phyloP scores from a whole-genome alignment of 2,329 filamentous ascomycete genomes.

The Aspergillus felis region DNA sequence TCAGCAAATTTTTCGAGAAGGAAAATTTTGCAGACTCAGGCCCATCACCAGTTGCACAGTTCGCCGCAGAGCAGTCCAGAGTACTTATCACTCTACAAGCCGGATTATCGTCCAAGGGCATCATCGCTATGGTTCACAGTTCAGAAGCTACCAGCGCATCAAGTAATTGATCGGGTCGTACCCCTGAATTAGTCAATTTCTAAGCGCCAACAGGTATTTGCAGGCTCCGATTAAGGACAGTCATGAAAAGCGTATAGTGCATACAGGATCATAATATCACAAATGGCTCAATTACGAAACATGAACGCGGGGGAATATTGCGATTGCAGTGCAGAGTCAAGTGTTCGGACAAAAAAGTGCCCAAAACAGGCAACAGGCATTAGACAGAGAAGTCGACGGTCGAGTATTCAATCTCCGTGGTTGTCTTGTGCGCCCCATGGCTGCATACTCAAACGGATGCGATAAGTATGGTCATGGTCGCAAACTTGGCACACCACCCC shows the following conservation, averaged over 20 bases:
- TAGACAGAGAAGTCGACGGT: neutral
- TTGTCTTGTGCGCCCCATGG: neutral
- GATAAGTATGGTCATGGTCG: neutral
- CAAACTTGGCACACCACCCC: neutral
- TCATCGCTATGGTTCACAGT: no score
- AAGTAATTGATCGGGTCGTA: neutral
- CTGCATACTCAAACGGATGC: neutral
- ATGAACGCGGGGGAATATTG: constrained; percentile 7
- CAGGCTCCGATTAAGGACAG: constrained; percentile 8
- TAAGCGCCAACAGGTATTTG: constrained; percentile 1
- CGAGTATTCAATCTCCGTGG: neutral
- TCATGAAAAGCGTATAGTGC: constrained; percentile 4
- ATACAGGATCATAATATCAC: constrained; percentile 6
- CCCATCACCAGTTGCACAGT: no score
- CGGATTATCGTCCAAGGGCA: neutral
- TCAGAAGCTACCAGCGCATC: neutral
- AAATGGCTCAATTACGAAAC: constrained; percentile 5
- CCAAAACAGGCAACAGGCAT: neutral
- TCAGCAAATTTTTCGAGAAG: neutral
- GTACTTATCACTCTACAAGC: neutral
- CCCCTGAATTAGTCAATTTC: neutral
- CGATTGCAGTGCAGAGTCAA: constrained; percentile 2
- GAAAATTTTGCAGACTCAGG: neutral
- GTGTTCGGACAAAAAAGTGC: neutral
- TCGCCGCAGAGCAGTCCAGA: no score